A percentile compares a stretch with the other conserved stretches of the same genome.
These are phyloP conservation scores for Mycena vitilis DNA, from an alignment of 768 basidiomycete species.

Conservation along the genomic window DNA sequence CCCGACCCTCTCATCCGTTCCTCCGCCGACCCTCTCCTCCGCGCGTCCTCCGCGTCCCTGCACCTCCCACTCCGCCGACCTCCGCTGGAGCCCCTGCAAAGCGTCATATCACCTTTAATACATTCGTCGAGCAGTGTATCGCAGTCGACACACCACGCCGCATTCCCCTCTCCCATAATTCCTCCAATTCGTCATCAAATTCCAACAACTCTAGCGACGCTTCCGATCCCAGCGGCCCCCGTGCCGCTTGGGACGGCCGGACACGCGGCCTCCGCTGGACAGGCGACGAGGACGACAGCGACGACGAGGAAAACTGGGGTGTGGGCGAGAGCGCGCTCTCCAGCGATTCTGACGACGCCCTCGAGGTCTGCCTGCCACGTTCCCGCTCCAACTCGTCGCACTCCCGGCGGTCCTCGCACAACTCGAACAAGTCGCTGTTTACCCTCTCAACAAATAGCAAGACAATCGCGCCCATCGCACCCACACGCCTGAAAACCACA, in stretches of 20 bases:
- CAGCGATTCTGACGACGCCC: slow-evolving; percentile 35
- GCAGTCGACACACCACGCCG: slow-evolving; percentile 80
- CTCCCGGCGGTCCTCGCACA: slow-evolving; percentile 23
- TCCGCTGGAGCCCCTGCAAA: slow-evolving; percentile 57
- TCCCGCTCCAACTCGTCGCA: slow-evolving; percentile 30
- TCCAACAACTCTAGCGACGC: neutral
- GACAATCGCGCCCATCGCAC: slow-evolving; percentile 63
- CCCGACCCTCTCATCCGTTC: slow-evolving; percentile 57
- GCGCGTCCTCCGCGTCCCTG: slow-evolving; percentile 66
- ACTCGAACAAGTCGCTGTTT: neutral
- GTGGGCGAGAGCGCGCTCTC: slow-evolving; percentile 30
- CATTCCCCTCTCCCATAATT: slow-evolving; percentile 16
- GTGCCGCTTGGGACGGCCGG: slow-evolving; percentile 32
- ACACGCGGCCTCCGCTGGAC: slow-evolving; percentile 36
- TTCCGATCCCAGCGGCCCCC: neutral
- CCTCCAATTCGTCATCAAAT: slow-evolving; percentile 16
- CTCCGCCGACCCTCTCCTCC: slow-evolving; percentile 81
- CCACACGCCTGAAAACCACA: slow-evolving; percentile 88
- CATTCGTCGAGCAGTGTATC: slow-evolving; percentile 97
- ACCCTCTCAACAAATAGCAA: slow-evolving; percentile 23
- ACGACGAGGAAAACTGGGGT: slow-evolving; percentile 49
- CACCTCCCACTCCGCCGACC: slow-evolving; percentile 38
- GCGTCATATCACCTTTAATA: slow-evolving; percentile 97
- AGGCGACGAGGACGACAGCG: slow-evolving; percentile 43
- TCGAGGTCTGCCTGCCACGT: slow-evolving; percentile 34